Evolutionary conservation across 305 asterid genomes (phyloP), one percentile per base, ranked within the genome.

Genomic region (Fraxinus albicans): DNA sequence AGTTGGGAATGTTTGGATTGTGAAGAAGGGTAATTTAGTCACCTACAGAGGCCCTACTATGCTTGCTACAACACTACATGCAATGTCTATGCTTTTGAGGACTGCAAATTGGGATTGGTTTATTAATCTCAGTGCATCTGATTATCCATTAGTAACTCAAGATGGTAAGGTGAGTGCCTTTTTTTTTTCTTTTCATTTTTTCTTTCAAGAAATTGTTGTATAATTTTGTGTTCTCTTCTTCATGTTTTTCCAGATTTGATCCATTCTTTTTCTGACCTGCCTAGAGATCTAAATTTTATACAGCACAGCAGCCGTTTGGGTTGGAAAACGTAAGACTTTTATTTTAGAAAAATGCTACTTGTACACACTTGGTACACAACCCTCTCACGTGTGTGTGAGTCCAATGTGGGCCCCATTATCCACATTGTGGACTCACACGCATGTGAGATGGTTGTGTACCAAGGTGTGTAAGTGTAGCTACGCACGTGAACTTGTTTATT

Each of bases 271-370:
- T 91, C 98, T 34, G 84, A 84, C 73, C 77, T 93, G 89, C 95
- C 98, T 35, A 93, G 90, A 84, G 93, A 92, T 88, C 90, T 93
- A 2, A 95, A 93, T 89, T 95, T 95, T 85, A 86, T 95, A 29
- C 98, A 95, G 83, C 98, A 95, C 93, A 95, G 88, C 58, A 91
- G 98, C 87, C 95, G 84, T 83, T 87, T 95, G 93, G 98, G 98
- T 19, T 95, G 98, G 98, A 95, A 95, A 86, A 40, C 86, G 98
- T 95, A 84, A 86, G 94, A 27, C 31, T 80, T 36, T 23, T 29
- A 44, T 35, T 35, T 35, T 35, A 1, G 27, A 25, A 25, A 25
- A 25, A 25, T 25, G 27, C 27, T 25, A 25, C 27, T 25, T 25
- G 27, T 25, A 25, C 27, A 25, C 1, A 25, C 0, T 25, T 25